A percentile compares a stretch with the other conserved stretches of the same genome.
These are phyloP conservation scores for Tetratostichococcus sp. DNA, from an alignment of 139 green algal species.

Conservation along the genomic window DNA sequence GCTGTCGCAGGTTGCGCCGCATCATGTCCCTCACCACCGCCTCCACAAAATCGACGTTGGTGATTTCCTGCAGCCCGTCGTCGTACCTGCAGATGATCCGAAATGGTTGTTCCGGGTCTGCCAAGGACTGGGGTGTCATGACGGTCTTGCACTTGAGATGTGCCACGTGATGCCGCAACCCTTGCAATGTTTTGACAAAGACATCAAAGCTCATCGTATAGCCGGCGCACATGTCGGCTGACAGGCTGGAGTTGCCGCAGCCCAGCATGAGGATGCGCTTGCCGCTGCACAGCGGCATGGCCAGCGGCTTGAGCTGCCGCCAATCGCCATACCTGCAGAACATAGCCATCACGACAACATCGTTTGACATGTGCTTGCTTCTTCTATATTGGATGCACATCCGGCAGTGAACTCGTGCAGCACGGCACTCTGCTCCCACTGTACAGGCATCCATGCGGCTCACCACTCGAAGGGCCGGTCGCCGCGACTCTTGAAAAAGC, in stretches of 20 bases:
- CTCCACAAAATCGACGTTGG: slow-evolving; percentile 56
- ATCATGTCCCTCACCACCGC: slow-evolving; percentile 51
- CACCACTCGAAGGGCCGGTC: slow-evolving; percentile 52
- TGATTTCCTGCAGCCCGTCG: slow-evolving; percentile 36
- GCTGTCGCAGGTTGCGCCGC: slow-evolving; percentile 34
- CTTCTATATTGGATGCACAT: too few relatives aligned
- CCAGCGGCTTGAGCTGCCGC: slow-evolving; percentile 23
- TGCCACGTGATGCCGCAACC: too few relatives aligned
- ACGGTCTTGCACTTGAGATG: too few relatives aligned
- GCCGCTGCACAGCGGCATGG: slow-evolving; percentile 9
- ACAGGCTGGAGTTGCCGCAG: slow-evolving; percentile 61
- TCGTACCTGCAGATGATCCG: slow-evolving; percentile 37
- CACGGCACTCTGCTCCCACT: too few relatives aligned
- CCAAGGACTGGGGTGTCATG: too few relatives aligned
- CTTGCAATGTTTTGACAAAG: too few relatives aligned
- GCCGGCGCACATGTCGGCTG: slow-evolving; percentile 42
- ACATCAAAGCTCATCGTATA: too few relatives aligned
- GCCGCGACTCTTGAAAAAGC: slow-evolving; percentile 29
- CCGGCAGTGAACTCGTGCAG: too few relatives aligned
- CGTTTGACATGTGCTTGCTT: too few relatives aligned
- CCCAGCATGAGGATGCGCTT: slow-evolving; percentile 34
- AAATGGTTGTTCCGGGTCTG: background rate
- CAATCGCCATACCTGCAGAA: slow-evolving; percentile 42
- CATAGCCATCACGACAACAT: too few relatives aligned
- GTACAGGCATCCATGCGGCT: too few relatives aligned